These are phyloP conservation scores for Taphrina pruni DNA, from an alignment of 1,139 yeast genomes.

Conservation along the genomic window DNA sequence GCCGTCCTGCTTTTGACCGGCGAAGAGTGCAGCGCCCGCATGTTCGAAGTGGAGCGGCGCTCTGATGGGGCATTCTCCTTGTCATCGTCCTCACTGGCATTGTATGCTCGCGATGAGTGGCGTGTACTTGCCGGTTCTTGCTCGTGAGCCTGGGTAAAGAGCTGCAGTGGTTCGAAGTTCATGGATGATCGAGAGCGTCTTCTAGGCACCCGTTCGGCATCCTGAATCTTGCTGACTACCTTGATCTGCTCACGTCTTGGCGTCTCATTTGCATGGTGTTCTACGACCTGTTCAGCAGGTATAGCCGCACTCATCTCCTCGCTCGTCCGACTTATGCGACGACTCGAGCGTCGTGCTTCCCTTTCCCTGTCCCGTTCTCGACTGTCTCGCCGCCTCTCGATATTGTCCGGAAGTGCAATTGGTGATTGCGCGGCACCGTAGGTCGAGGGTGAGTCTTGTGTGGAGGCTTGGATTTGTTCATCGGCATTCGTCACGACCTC, in stretches of 20 bases:
- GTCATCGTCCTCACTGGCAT: slow-evolving; percentile 8
- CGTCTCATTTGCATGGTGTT: not conserved
- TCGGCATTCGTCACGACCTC: not conserved
- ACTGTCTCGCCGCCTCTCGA: slow-evolving; percentile 13
- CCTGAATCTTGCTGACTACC: not conserved
- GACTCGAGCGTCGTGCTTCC: slow-evolving; percentile 29
- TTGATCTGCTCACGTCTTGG: not conserved
- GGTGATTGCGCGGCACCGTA: not conserved
- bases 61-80: slow-evolving; percentile 14
- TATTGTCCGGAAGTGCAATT: not conserved
- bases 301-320: slow-evolving; percentile 8
- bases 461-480: not conserved
- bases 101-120: not conserved
- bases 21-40: slow-evolving; percentile 10
- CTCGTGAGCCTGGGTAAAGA: not conserved
- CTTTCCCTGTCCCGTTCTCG: slow-evolving; percentile 28
- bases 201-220: not conserved
- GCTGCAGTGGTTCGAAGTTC: slow-evolving; percentile 8
- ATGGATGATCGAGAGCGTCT: slow-evolving; percentile 17
- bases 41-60: slow-evolving; percentile 11
- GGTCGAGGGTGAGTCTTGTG: not conserved
- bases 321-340: slow-evolving; percentile 18
- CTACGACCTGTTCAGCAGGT: not conserved
- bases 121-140: not conserved
- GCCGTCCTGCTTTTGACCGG: slow-evolving; percentile 26